Conservation (phyloP, 2,329 filamentous ascomycete species). For the Cytospora mali region DNA sequence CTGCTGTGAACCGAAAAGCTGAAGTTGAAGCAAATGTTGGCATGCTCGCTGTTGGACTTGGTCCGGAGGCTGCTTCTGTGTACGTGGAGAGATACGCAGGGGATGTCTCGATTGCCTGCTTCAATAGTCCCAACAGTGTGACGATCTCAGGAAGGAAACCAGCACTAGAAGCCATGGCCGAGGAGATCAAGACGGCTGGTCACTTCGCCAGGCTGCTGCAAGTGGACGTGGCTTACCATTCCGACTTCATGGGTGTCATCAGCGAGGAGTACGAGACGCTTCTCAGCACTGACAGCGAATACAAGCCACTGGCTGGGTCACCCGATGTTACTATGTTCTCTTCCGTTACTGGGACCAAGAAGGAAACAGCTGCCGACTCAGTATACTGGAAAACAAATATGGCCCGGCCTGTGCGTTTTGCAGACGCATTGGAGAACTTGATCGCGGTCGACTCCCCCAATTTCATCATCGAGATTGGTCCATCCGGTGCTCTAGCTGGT, state of each 20-base stretch:
- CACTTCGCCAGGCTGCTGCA: conserved; percentile 37
- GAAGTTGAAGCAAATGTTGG: conserved; percentile 33
- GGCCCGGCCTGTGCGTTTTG: conserved; percentile 35
- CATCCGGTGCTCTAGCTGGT: conserved; percentile 30
- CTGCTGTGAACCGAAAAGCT: conserved; percentile 21
- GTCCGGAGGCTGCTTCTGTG: conserved; percentile 25
- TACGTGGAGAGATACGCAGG: conserved; percentile 31
- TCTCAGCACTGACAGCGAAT: conserved; percentile 8
- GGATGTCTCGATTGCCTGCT: conserved; percentile 31
- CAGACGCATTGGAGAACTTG: conserved; percentile 27
- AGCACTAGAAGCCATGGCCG: conserved; percentile 23
- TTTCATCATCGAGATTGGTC: conserved; percentile 34
- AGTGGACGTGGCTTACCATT: conserved; percentile 40
- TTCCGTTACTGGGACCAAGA: conserved; percentile 19
- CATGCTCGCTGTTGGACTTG: conserved; percentile 38
- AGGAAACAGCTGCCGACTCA: conserved; percentile 1
- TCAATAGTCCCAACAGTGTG: conserved; percentile 36
- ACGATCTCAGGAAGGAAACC: conserved; percentile 35
- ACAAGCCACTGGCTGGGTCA: neutral
- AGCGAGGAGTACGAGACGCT: conserved; percentile 28
- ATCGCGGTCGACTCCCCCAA: conserved; percentile 14
- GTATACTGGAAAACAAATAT: conserved; percentile 38
- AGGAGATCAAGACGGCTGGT: conserved; percentile 27
- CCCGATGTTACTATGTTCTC: conserved; percentile 27
- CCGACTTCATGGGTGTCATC: conserved; percentile 32